Evolutionary conservation across 2,329 filamentous ascomycete species (phyloP).

Genomic region (Neofusicoccum laricinum): DNA sequence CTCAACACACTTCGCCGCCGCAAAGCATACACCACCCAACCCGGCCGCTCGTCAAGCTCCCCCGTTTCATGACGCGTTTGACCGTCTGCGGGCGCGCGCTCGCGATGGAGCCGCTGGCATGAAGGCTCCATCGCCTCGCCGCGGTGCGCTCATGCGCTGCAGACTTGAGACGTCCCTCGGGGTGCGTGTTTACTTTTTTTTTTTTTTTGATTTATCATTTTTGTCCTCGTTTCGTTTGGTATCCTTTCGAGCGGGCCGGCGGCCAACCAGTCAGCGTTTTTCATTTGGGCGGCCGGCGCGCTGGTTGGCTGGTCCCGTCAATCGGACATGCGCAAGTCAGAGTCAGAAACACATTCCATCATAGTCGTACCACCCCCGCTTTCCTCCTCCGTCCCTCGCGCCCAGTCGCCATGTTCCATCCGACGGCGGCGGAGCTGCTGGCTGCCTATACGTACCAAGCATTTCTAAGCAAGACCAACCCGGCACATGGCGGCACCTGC

Average conservation of each 20-base stretch:
- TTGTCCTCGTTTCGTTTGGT: not conserved
- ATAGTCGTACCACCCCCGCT: constrained; percentile 3
- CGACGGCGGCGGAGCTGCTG: too few species aligned
- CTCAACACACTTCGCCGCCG: not conserved
- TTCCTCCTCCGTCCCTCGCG: not conserved
- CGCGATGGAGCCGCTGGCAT: not conserved
- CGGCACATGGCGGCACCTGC: not conserved
- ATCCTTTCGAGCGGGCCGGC: not conserved
- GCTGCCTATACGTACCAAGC: not conserved
- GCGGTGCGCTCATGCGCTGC: not conserved
- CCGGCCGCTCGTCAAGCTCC: not conserved
- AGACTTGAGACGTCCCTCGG: too few species aligned
- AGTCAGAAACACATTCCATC: not conserved
- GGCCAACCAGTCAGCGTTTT: not conserved
- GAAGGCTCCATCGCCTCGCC: not conserved
- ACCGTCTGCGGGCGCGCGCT: not conserved
- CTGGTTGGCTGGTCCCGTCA: not conserved
- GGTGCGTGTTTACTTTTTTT: not conserved
- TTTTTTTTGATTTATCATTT: not conserved
- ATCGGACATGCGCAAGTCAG: not conserved
- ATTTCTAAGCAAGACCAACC: not conserved
- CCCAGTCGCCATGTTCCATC: not conserved
- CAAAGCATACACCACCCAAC: not conserved
- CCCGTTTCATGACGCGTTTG: not conserved
- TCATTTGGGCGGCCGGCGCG: not conserved